These are phyloP conservation scores for Neurospora pannonica DNA, from an alignment of 495 filamentous ascomycete genomes.

Conservation along the genomic window DNA sequence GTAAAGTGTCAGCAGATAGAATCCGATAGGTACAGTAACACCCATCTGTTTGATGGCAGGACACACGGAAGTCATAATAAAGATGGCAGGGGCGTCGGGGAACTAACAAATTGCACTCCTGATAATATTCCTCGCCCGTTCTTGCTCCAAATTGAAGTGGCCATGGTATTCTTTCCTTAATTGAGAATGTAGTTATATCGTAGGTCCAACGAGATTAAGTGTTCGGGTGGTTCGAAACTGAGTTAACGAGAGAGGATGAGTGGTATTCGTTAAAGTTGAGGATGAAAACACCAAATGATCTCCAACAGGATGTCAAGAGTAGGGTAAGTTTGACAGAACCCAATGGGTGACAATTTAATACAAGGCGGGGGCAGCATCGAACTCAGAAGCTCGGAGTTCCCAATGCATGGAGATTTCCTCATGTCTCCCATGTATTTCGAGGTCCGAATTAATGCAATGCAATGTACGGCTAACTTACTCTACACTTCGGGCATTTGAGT, in stretches of 20 bases:
- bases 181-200: too few relatives aligned
- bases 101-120: not conserved
- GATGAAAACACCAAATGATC: too few relatives aligned
- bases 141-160: not conserved
- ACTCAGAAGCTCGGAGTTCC: too few relatives aligned
- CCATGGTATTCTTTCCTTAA: not conserved
- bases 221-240: too few relatives aligned
- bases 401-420: too few relatives aligned
- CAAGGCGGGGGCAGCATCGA: too few relatives aligned
- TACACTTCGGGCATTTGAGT: not conserved
- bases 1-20: not conserved
- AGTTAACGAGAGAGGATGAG: too few relatives aligned
- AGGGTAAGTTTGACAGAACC: too few relatives aligned
- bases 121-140: not conserved
- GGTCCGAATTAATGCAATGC: not conserved
- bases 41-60: not conserved
- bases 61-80: not conserved
- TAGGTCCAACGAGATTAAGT: too few relatives aligned
- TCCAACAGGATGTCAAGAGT: too few relatives aligned
- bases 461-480: not conserved
- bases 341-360: too few relatives aligned
- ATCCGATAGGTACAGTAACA: not conserved
- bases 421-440: not conserved
- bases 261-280: too few relatives aligned
- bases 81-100: not conserved